Evolutionary conservation across 768 basidiomycete species (phyloP), one percentile per base, ranked within the genome.

Genomic region (Boletus patriciae): DNA sequence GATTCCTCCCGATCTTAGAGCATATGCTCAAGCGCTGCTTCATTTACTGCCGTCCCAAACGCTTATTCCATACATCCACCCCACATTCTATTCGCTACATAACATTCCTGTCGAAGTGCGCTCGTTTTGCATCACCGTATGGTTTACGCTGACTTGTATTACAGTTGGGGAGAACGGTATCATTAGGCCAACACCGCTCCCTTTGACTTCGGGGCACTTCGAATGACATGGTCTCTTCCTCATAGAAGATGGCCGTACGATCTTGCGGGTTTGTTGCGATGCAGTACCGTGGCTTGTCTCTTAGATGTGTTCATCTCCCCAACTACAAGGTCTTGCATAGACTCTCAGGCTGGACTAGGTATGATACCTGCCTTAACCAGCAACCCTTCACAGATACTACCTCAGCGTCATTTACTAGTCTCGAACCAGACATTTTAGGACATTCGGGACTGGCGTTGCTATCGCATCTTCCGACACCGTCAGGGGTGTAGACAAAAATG

Each of bases 251-350:
- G 92, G 91, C 1, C 97, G 98, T 73, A 95, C 91, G 21, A 92
- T 99, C 68, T 79, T 98, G 46, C 98, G 93, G 89, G 85, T 99
- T 48, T 97, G 97, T n/a, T 86, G 94, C 31, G 96, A 98, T 70
- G 94, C 97, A 9, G 94, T 98, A n/a, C 92, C 95, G 11, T 90
- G 95, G 68, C 83, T 98, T 46, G 77, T 98, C 58, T 79, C 58
- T 79, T 87, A 79, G 97, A 99, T 66, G 95, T 98, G 18, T 98
- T 99, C 74, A 86, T 67, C 79, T 98, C 36, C 87, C 90, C 1
- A 87, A 74, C 62, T 98, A 98, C 68, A 91, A 92, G 41, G 88
- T 88, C 16, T 77, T 99, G 50, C 89, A n/a, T n/a, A n/a, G n/a
- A n/a, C n/a, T n/a, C n/a, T n/a, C n/a, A n/a, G n/a, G n/a, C n/a